Conservation (phyloP, 2,329 filamentous ascomycete species). For the Monascus ruber region DNA sequence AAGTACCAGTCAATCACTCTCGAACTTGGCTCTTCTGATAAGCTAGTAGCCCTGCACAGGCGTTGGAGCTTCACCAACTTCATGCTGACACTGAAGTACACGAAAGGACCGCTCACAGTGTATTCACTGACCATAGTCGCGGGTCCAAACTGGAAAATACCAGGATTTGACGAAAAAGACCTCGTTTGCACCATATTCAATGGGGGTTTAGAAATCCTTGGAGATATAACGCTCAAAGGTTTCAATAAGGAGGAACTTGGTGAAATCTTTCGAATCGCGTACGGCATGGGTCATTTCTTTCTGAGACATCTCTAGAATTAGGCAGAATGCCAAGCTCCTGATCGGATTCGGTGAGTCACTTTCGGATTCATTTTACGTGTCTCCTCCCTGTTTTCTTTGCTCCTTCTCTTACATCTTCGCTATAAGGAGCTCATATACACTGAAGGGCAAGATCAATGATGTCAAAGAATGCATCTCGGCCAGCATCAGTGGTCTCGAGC, state of each 20-base stretch:
- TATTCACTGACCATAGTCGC: slow-evolving; percentile 7
- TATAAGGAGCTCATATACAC: slow-evolving; percentile 22
- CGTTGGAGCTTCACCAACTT: slow-evolving; percentile 7
- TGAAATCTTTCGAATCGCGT: slow-evolving; percentile 1
- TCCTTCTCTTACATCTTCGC: not conserved
- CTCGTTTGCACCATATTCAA: slow-evolving; percentile 6
- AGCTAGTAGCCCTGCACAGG: slow-evolving; percentile 5
- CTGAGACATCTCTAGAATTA: not conserved
- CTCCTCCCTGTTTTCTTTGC: too few species aligned
- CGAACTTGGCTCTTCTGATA: slow-evolving; percentile 1
- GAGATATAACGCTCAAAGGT: slow-evolving; percentile 5
- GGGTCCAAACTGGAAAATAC: slow-evolving; percentile 8
- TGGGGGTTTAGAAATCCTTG: slow-evolving; percentile 7
- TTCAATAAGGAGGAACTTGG: slow-evolving; percentile 6
- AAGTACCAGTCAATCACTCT: not conserved
- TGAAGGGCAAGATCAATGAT: slow-evolving; percentile 33
- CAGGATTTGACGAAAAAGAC: slow-evolving; percentile 7
- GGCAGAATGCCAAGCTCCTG: too few species aligned
- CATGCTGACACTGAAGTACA: slow-evolving; percentile 4
- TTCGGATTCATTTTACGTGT: too few species aligned
- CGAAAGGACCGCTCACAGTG: slow-evolving; percentile 3
- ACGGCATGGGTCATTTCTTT: slow-evolving; percentile 2
- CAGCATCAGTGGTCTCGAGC: slow-evolving; percentile 34
- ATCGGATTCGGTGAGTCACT: too few species aligned
- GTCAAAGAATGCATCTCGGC: slow-evolving; percentile 32